Base-by-base conservation (phyloP, 306 rosid genomes). In the Dalbergia oliveri region DNA sequence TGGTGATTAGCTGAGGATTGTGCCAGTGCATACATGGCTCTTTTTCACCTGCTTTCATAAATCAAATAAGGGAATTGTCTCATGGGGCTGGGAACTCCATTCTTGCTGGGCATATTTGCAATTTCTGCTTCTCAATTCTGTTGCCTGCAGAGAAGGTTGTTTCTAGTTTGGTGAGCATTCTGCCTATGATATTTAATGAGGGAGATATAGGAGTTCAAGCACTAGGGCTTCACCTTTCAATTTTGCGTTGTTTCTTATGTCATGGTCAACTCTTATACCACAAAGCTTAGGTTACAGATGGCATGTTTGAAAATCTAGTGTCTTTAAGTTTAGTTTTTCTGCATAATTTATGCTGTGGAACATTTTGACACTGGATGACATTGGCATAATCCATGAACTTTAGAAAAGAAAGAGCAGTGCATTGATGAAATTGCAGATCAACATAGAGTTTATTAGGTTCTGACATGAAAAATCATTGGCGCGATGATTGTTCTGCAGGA, bases 401-500 rank as follows among this genome's bases (percentile, higher is more conserved):
- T 58, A 45, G 34, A 54, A 66, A 41, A 18, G 19, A 39, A 54
- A 60, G 56, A 47, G 72, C 15, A 57, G 41, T 35, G 56, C 66
- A 39, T 8, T 26, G 31, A 72, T 73, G 74, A 84, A 70, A 68
- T 23, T 39, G 39, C 66, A 12, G 53, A 59, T 73, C 15, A 9
- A 64, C 73, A 6, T 69, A 75, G 54, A 43, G 19, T 82, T 11
- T 43, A 58, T 58, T 12, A 9, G 67, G 11, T 63, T 33, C 51
- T 64, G 45, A 45, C 76, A 65, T 15, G 75, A 61, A 67, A 67
- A 66, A 11, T 79, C 65, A 51, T 19, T 23, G 21, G 50, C 37
- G 61, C 37, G 26, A 13, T 73, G 68, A 79, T 81, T 56, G 37
- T 64, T 84, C 31, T 88, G 84, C 82, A 91, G 98, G 91, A 85